A percentile compares a stretch with the other conserved stretches of the same genome.
Evolutionary conservation across 108 stramenopile species (phyloP).

Genomic region (Cyclotella sp.): DNA sequence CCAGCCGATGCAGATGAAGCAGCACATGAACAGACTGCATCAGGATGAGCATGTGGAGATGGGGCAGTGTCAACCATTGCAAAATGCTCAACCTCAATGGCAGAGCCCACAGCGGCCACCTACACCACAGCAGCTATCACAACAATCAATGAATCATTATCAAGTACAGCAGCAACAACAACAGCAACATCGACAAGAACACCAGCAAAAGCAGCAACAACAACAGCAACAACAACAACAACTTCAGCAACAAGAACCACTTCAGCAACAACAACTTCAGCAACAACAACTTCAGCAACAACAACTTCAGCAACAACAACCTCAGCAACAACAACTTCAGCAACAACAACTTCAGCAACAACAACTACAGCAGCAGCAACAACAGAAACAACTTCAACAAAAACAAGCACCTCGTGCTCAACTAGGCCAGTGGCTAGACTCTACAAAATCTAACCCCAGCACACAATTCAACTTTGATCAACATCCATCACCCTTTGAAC

Average conservation of each 20-base stretch:
- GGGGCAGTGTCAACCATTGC: neutral
- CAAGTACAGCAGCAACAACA: conserved; percentile 1
- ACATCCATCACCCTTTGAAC: conserved; percentile 3
- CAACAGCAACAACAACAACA: neutral
- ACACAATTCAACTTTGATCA: conserved; percentile 10
- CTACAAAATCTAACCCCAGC: neutral
- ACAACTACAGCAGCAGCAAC: neutral
- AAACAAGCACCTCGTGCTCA: neutral
- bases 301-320: neutral
- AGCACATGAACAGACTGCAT: neutral
- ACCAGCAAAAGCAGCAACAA: neutral
- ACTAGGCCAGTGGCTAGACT: neutral
- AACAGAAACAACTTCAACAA: neutral
- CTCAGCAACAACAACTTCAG: neutral
- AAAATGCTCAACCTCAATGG: conserved; percentile 4
- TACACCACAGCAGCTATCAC: neutral
- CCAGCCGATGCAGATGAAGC: neutral
- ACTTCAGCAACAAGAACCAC: neutral
- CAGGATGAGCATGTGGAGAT: neutral
- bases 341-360: no score
- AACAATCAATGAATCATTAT: neutral
- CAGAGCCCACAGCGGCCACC: neutral
- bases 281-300: no score
- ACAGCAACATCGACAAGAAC: neutral
- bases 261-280: no score